phyloP scores from a whole-genome alignment of 2,329 filamentous ascomycete species.

The Septoria petroselini region DNA sequence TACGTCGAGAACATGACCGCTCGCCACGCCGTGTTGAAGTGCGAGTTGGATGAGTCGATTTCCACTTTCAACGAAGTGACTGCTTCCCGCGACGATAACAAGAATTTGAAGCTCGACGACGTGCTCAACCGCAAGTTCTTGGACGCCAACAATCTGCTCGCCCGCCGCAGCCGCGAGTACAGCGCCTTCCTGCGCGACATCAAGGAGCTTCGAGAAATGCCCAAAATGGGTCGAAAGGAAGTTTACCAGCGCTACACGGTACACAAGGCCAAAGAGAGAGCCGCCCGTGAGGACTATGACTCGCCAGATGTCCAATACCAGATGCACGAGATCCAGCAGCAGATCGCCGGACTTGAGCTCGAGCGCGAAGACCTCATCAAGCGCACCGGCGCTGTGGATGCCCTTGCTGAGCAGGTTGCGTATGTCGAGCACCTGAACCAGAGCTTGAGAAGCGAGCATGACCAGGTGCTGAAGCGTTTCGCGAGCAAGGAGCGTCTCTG shows the following conservation, averaged over 20 bases:
- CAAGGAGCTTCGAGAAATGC: constrained; percentile 15
- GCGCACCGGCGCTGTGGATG: background rate
- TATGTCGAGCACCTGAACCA: constrained; percentile 9
- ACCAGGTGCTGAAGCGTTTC: constrained; percentile 1
- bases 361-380: constrained; percentile 12
- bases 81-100: constrained; percentile 8
- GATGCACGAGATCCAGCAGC: constrained; percentile 5
- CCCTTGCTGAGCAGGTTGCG: constrained; percentile 7
- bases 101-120: constrained; percentile 11
- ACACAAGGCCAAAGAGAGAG: constrained; percentile 8
- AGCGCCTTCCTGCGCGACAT: constrained; percentile 13
- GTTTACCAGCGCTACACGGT: constrained; percentile 6
- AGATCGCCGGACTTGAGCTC: constrained; percentile 13
- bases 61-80: constrained; percentile 1
- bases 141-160: constrained; percentile 21
- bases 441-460: constrained; percentile 1
- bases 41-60: constrained; percentile 12
- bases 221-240: constrained; percentile 12
- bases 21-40: background rate
- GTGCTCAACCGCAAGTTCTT: constrained; percentile 15
- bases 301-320: background rate
- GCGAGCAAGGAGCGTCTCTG: constrained; percentile 3
- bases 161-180: constrained; percentile 16
- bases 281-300: constrained; percentile 9
- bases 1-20: constrained; percentile 12